Base-by-base conservation (phyloP, 192 early-diverging fungal genomes). In the Backusella westeae region DNA sequence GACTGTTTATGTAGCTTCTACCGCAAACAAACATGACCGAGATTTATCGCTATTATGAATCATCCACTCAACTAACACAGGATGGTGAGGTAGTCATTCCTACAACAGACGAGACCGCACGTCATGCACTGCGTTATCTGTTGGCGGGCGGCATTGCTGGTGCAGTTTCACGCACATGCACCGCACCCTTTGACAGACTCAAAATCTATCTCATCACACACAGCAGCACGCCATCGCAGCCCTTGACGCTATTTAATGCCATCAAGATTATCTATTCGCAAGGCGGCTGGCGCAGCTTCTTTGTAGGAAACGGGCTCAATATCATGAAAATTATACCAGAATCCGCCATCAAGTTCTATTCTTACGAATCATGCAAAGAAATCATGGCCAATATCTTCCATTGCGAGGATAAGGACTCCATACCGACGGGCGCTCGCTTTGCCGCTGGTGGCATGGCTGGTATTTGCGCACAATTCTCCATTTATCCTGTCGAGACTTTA, bases 251-350 rank as follows among this genome's bases (percentile, higher is more conserved):
- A 7, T 26, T 67, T 19, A 77, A 77, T 26, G 89, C 84, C 0
- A 78, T 92, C 12, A 72, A 46, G 15, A 81, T 72, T 1, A 89
- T 94, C 34, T 93, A 93, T 80, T 41, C 73, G 1, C 79, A 90
- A 52, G 93, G 92, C 34, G 93, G 93, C 32, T 53, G 90, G 21
- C 79, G 77, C n/a, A 88, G 85, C 1, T 93, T 93, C 73, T 94
- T 90, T 74, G 82, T 88, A n/a, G 93, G 93, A 59, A 94, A 94
- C 78, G 91, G 91, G 21, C 80, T 94, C 19, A 94, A 94, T 74
- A 85, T 93, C 38, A 71, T 90, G 72, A 93, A 93, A 78, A 93
- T 94, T 77, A 84, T 87, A 46, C 93, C 93, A 12, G 91, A 93
- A 77, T 89, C 88, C 4, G 90, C 89, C 5, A 86, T 94, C 75